A percentile compares a stretch with the other conserved stretches of the same genome.
phyloP scores from a whole-genome alignment of 768 basidiomycete genomes.

The Cubamyces lactineus region DNA sequence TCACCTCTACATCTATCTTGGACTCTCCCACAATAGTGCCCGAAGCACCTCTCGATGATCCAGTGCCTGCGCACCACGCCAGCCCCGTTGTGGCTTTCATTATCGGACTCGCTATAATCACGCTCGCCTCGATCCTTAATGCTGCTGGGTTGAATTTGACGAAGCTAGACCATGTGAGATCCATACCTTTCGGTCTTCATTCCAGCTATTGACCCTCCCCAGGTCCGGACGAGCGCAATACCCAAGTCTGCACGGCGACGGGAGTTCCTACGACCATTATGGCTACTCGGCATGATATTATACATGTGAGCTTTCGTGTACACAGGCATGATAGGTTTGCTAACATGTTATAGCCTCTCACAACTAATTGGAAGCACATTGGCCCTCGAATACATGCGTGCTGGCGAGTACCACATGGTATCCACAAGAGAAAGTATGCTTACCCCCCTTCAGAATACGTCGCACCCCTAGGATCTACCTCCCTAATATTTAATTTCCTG shows the following conservation, averaged over 20 bases:
- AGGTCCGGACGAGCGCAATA: conserved; percentile 74
- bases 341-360: conserved; percentile 54
- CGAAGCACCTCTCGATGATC: conserved; percentile 21
- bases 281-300: conserved; percentile 91
- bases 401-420: conserved; percentile 48
- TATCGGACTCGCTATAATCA: conserved; percentile 84
- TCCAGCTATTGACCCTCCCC: not conserved
- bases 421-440: not conserved
- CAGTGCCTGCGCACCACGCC: conserved; percentile 41
- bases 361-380: conserved; percentile 88
- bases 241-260: conserved; percentile 74
- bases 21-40: not conserved
- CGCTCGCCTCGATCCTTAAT: conserved; percentile 83
- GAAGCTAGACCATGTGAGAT: conserved; percentile 82
- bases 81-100: conserved; percentile 74
- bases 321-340: not conserved
- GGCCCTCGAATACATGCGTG: conserved; percentile 87
- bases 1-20: conserved; percentile 6
- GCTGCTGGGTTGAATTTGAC: conserved; percentile 94
- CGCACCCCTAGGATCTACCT: conserved; percentile 91
- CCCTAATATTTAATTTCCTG: conserved; percentile 94
- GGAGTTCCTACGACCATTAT: conserved; percentile 84
- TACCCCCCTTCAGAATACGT: conserved; percentile 73
- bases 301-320: conserved; percentile 67
- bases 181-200: not conserved